Evolutionary conservation across 2,329 filamentous ascomycete species (phyloP).

Genomic region (Curvularia lunata): DNA sequence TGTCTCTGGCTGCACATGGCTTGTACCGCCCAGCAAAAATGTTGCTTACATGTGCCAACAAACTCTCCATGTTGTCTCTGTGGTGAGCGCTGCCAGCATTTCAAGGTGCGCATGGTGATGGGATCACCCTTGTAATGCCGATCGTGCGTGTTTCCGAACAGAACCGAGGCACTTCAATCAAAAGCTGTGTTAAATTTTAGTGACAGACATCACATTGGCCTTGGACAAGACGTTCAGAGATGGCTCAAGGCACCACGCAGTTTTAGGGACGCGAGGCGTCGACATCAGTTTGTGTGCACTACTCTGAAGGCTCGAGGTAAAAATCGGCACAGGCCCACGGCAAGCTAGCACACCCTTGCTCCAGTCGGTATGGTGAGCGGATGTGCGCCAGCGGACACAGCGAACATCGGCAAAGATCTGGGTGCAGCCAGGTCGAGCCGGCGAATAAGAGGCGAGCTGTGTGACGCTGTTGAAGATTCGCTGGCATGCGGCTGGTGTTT

Average conservation of each 20-base stretch:
- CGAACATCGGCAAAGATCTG: slow-evolving; percentile 24
- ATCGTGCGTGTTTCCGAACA: slow-evolving; percentile 12
- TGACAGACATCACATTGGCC: background rate
- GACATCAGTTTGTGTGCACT: background rate
- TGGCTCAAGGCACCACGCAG: background rate
- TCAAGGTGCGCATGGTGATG: slow-evolving; percentile 5
- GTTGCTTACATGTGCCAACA: background rate
- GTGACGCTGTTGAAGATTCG: slow-evolving; percentile 27
- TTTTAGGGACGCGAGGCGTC: background rate
- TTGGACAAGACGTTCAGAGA: background rate
- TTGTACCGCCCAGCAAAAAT: background rate
- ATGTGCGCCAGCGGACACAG: slow-evolving; percentile 23
- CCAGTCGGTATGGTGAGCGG: slow-evolving; percentile 14
- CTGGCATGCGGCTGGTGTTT: slow-evolving; percentile 19
- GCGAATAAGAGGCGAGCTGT: slow-evolving; percentile 27
- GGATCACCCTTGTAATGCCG: slow-evolving; percentile 4
- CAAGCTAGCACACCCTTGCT: slow-evolving; percentile 3
- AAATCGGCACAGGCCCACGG: background rate
- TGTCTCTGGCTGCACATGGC: background rate
- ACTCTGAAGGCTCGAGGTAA: background rate
- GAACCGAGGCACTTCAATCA: slow-evolving; percentile 6
- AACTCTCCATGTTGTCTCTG: background rate
- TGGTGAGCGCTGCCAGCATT: slow-evolving; percentile 1
- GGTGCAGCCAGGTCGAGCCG: slow-evolving; percentile 9
- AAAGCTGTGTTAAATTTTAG: background rate